Base-by-base conservation (phyloP, 1,139 yeast species). In the Arxiozyma slooffiae region DNA sequence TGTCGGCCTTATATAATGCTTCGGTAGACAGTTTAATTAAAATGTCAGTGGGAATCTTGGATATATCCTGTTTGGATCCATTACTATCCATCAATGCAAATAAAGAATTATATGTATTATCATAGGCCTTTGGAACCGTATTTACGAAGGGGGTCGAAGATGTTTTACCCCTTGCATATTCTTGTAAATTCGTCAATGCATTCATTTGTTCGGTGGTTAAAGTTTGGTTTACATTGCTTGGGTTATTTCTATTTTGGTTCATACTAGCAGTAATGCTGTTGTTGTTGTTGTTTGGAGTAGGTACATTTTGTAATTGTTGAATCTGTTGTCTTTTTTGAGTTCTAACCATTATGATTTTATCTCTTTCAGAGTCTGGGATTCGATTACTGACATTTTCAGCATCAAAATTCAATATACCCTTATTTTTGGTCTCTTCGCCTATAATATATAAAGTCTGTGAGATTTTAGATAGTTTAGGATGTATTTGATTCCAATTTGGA, bases 11-110 rank as follows among this genome's bases (percentile, higher is more conserved):
- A 73, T 72, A 60, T 84, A 73, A 2, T 85, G 89, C 42, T 79
- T 77, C 52, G 80, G 71, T 21, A 84, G 86, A 75, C 83, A 82
- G 45, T 79, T 76, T 37, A 77, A 60, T 75, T 50, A 88, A 77
- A 4, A 84, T 73, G 51, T 81, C 79, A 38, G 76, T 77, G 1
- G 94, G 85, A 17, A 90, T 71, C 8, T 78, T 71, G 7, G 86
- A 75, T 48, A 88, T 78, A 64, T 89, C 92, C 61, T 87, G 84
- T 47, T 75, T 73, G 26, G 80, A 77, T 63, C 83, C 81, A 37
- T 69, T 66, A 2, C 81, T 72, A 48, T 80, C 83, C 53, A 84
- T 81, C 52, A 90, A 72, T 43, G 82, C 78, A 64, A 80, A 90
- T 22, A 76, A 59, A 1, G 74, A 62, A 38, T 71, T 67, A 52